phyloP scores from a whole-genome alignment of 73 alveolate species.

The Tetrahymena thermophila region DNA sequence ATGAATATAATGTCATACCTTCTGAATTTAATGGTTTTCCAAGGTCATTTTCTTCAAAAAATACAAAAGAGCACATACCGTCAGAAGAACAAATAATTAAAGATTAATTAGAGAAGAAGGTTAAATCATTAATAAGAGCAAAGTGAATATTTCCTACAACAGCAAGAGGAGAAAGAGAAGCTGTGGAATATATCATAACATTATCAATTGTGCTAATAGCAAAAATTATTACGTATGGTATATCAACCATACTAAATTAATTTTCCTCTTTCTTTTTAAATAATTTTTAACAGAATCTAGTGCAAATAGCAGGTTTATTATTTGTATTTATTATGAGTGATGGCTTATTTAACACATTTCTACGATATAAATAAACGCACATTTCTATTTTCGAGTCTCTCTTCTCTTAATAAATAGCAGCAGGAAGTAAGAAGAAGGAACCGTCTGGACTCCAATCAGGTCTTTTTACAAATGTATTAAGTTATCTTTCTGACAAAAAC shows the following conservation, averaged over 20 bases:
- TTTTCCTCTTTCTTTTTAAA: slow-evolving; percentile 52
- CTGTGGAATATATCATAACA: slow-evolving; percentile 82
- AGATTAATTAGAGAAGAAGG: slow-evolving; percentile 50
- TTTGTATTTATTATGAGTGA: slow-evolving; percentile 78
- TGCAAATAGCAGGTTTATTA: slow-evolving; percentile 73
- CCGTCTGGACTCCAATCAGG: slow-evolving; percentile 96
- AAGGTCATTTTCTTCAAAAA: slow-evolving; percentile 21
- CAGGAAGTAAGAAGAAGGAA: slow-evolving; percentile 61
- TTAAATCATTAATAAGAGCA: slow-evolving; percentile 82
- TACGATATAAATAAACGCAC: slow-evolving; percentile 65
- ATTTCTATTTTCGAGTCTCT: slow-evolving; percentile 45
- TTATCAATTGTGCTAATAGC: slow-evolving; percentile 88
- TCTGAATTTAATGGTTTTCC: slow-evolving; percentile 10
- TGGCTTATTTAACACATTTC: slow-evolving; percentile 78
- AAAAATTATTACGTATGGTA: slow-evolving; percentile 76
- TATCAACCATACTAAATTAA: slow-evolving; percentile 51
- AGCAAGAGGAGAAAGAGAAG: slow-evolving; percentile 74
- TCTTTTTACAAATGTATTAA: slow-evolving; percentile 75
- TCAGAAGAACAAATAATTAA: slow-evolving; percentile 20
- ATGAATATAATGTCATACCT: background rate
- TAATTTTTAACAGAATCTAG: slow-evolving; percentile 75
- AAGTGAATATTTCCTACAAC: slow-evolving; percentile 86
- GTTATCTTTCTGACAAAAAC: slow-evolving; percentile 79
- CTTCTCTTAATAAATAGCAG: slow-evolving; percentile 53
- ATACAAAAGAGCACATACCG: slow-evolving; percentile 34